A percentile compares a stretch with the other conserved stretches of the same genome.
These are phyloP conservation scores for Paecilomyces variotii DNA, from an alignment of 2,329 filamentous ascomycete species.

Conservation along the genomic window DNA sequence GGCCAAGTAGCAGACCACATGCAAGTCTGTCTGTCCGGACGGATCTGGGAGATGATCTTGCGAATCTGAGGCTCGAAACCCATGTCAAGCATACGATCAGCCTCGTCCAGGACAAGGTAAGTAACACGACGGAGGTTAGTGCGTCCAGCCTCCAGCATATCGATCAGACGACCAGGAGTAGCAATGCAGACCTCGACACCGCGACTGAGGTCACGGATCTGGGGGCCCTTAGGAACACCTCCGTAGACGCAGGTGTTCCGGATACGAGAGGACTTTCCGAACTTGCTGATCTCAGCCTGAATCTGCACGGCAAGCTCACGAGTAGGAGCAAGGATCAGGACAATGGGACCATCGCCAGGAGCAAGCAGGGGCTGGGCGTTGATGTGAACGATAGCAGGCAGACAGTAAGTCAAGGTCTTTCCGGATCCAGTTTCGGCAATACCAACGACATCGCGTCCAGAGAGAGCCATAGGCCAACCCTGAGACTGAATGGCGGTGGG, in stretches of 20 bases:
- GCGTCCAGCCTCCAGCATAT: slow-evolving; percentile 96
- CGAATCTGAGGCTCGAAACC: slow-evolving; percentile 99
- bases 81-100: slow-evolving; percentile 99
- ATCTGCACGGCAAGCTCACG: slow-evolving; percentile 98
- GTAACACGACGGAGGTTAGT: slow-evolving; percentile 97
- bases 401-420: slow-evolving; percentile 97
- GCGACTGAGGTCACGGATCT: slow-evolving; percentile 88
- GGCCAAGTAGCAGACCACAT: slow-evolving; percentile 99
- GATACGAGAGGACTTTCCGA: slow-evolving; percentile 94
- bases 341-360: slow-evolving; percentile 91
- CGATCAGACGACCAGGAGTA: slow-evolving; percentile 93
- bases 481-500: slow-evolving; percentile 97
- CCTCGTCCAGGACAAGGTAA: slow-evolving; percentile 96
- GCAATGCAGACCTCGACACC: slow-evolving; percentile 99
- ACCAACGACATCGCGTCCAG: slow-evolving; percentile 95
- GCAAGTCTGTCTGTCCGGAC: slow-evolving; percentile 95
- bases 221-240: slow-evolving; percentile 94
- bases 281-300: slow-evolving; percentile 97
- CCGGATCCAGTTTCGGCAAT: slow-evolving; percentile 98
- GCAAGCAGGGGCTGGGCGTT: slow-evolving; percentile 96
- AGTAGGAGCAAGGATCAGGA: slow-evolving; percentile 89
- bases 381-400: slow-evolving; percentile 98
- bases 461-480: slow-evolving; percentile 98
- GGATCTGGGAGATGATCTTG: slow-evolving; percentile 97
- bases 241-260: slow-evolving; percentile 98